phyloP scores from a whole-genome alignment of 441 rosid species.

The Dalechampia spathulata region DNA sequence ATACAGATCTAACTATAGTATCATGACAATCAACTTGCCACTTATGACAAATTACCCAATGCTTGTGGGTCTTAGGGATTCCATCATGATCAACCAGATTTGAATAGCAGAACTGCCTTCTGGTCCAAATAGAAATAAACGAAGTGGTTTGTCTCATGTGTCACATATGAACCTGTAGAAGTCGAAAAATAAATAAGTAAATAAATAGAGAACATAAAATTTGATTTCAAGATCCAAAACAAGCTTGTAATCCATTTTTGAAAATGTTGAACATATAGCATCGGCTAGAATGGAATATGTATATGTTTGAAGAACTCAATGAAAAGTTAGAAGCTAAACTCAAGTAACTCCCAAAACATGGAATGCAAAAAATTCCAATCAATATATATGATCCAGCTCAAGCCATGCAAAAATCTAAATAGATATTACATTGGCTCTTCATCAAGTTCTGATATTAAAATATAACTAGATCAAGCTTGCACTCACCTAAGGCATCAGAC shows the following conservation, averaged over 20 bases:
- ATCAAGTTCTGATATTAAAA: background rate
- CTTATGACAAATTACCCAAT: constrained; percentile 2
- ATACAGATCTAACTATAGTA: constrained; percentile 26
- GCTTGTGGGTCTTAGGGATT: too few relatives aligned
- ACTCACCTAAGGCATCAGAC: too few relatives aligned
- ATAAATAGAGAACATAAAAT: constrained; percentile 1
- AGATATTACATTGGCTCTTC: background rate
- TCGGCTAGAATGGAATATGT: too few relatives aligned
- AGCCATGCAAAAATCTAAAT: background rate
- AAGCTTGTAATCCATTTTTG: background rate
- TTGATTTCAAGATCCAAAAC: background rate
- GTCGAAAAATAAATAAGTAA: background rate
- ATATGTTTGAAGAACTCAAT: too few relatives aligned
- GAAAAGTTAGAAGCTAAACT: too few relatives aligned
- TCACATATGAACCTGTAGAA: constrained; percentile 81
- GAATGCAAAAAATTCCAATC: background rate
- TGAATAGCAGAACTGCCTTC: constrained; percentile 94
- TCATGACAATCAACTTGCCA: constrained; percentile 10
- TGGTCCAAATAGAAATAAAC: constrained; percentile 93
- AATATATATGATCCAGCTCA: background rate
- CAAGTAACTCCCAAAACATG: too few relatives aligned
- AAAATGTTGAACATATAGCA: too few relatives aligned
- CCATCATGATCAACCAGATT: constrained; percentile 54
- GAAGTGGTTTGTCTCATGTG: constrained; percentile 96
- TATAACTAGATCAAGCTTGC: too few relatives aligned